phyloP scores from a whole-genome alignment of 495 filamentous ascomycete species.

The Hypoxylon perforatum region DNA sequence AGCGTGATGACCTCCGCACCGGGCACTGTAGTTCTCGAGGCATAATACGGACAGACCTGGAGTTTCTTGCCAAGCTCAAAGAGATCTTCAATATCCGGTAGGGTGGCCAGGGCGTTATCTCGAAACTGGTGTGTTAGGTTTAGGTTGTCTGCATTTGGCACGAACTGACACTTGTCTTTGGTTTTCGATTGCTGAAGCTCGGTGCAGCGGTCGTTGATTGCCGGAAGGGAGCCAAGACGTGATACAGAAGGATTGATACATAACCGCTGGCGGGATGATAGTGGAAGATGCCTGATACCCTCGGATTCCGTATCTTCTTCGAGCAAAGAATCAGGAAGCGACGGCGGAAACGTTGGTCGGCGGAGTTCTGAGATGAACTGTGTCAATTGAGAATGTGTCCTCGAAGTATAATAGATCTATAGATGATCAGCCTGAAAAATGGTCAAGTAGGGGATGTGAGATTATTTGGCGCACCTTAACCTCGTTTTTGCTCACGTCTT shows the following conservation, averaged over 20 bases:
- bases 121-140: slow-evolving; percentile 80
- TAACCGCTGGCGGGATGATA: slow-evolving; percentile 91
- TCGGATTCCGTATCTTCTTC: slow-evolving; percentile 60
- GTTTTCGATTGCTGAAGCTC: slow-evolving; percentile 86
- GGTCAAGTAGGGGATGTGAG: background rate
- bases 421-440: slow-evolving; percentile 6
- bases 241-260: slow-evolving; percentile 90
- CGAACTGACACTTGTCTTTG: slow-evolving; percentile 75
- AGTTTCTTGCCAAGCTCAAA: slow-evolving; percentile 79
- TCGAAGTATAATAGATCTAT: slow-evolving; percentile 89
- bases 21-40: slow-evolving; percentile 82
- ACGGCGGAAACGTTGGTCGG: slow-evolving; percentile 79
- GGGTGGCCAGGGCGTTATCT: slow-evolving; percentile 84
- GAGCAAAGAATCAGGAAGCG: slow-evolving; percentile 50
- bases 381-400: slow-evolving; percentile 93
- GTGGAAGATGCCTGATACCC: slow-evolving; percentile 81
- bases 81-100: slow-evolving; percentile 95
- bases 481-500: slow-evolving; percentile 65
- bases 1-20: slow-evolving; percentile 93
- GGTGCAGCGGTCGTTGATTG: slow-evolving; percentile 95
- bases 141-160: slow-evolving; percentile 82
- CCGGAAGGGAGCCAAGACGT: slow-evolving; percentile 74
- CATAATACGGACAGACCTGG: slow-evolving; percentile 94
- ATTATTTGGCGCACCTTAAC: slow-evolving; percentile 63
- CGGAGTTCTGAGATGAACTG: slow-evolving; percentile 94